Percentiles rank a stretch among this genome's conserved stretches.
Conservation (phyloP, 1,139 yeast genomes). For the Meyerozyma guilliermondii region DNA sequence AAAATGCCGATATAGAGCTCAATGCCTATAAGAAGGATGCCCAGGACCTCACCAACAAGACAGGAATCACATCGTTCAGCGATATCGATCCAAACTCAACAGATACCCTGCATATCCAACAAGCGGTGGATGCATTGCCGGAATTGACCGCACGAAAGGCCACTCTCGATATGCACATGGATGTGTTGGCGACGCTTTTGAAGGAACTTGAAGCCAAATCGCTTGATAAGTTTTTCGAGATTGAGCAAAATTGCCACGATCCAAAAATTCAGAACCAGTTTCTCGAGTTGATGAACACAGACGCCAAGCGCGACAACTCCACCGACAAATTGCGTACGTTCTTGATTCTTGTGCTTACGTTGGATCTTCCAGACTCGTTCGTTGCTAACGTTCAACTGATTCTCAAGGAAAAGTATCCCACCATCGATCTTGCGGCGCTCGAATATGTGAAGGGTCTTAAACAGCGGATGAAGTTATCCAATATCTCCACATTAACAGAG, state of each 20-base stretch:
- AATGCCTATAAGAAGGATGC: slow-evolving; percentile 83
- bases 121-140: slow-evolving; percentile 88
- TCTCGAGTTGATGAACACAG: slow-evolving; percentile 47
- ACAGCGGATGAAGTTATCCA: slow-evolving; percentile 67
- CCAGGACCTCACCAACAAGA: slow-evolving; percentile 71
- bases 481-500: slow-evolving; percentile 31
- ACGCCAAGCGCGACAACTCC: slow-evolving; percentile 52
- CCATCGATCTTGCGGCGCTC: slow-evolving; percentile 61
- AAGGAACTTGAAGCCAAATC: slow-evolving; percentile 81
- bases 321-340: slow-evolving; percentile 85
- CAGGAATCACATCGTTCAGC: slow-evolving; percentile 65
- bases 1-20: slow-evolving; percentile 82
- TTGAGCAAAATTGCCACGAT: slow-evolving; percentile 73
- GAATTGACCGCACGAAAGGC: slow-evolving; percentile 85
- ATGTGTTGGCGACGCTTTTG: slow-evolving; percentile 78
- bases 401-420: slow-evolving; percentile 48
- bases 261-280: slow-evolving; percentile 59
- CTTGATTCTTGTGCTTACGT: slow-evolving; percentile 57
- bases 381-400: slow-evolving; percentile 61
- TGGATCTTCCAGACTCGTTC: slow-evolving; percentile 60
- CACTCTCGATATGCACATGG: slow-evolving; percentile 95
- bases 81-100: slow-evolving; percentile 65
- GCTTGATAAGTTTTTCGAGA: slow-evolving; percentile 85
- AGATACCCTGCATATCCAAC: slow-evolving; percentile 75
- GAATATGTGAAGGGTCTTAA: slow-evolving; percentile 74